Evolutionary conservation across 805 yeast genomes (phyloP), one percentile per base, ranked within the genome.

Genomic region (Hemisphaericaspora nanyangensis): DNA sequence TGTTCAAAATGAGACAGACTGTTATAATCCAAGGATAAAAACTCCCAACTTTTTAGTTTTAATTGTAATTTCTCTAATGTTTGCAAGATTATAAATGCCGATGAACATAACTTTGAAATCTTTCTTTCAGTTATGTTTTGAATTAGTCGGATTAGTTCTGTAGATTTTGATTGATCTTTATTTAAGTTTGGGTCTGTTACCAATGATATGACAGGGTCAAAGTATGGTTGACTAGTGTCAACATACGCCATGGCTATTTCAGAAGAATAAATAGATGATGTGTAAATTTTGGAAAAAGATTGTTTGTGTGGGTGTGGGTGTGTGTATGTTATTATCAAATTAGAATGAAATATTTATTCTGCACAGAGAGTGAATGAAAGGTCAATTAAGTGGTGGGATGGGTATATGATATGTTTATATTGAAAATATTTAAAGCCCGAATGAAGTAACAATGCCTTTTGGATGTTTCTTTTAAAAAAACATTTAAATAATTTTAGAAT

Each of bases 11-110:
- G 73, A 25, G 54, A 58, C 16, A 68, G 63, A 12, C 75, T 61
- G 46, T 71, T 71, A 44, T 67, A 66, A 47, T 76, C 79, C 19
- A 77, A 54, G 7, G 80, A 71, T 31, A 72, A 57, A 41, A 77
- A 76, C 37, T 76, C 79, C 82, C 82, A 77, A 43, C 72, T 72
- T 43, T 71, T 66, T 34, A 74, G 58, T 26, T 61, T 65, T 27
- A 70, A 54, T 45, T 71, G 75, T 16, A 74, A 61, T 43, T 68
- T 68, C 54, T 77, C 82, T 30, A 77, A 56, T 31, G 75, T 70
- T 46, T 76, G 67, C 24, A 77, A 55, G 5, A 75, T 68, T 39
- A 68, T 68, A 40, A 76, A 62, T 7, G 72, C 61, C 24, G 68
- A 59, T 39, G 65, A 72, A 49, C 82, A 77, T 50, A 74, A 62